Percentiles rank a stretch among this genome's conserved stretches.
Evolutionary conservation across 2,329 filamentous ascomycete genomes (phyloP).

Genomic region (Colletotrichum simmondsii): DNA sequence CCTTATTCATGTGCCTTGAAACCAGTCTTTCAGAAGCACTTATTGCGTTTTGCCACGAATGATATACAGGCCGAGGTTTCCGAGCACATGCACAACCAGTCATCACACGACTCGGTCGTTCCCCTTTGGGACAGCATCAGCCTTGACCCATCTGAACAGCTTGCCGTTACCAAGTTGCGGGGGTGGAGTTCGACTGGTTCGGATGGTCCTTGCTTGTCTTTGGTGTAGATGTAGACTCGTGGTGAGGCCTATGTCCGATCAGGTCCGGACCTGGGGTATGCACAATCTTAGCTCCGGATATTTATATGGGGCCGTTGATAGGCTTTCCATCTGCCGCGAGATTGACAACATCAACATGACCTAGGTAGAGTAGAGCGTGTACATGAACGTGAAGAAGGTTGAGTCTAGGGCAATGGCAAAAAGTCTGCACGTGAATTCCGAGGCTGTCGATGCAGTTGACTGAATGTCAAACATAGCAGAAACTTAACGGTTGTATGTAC

Average conservation of each 20-base stretch:
- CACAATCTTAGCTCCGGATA: neutral
- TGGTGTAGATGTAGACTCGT: neutral
- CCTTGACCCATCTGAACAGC: neutral
- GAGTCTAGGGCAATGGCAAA: neutral
- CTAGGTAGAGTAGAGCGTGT: neutral
- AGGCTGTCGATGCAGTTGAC: neutral
- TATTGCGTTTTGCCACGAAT: neutral
- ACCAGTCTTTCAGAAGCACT: neutral
- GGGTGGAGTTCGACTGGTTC: neutral
- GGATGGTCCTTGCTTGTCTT: neutral
- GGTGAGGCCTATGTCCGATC: neutral
- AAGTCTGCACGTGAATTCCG: neutral
- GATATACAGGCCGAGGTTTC: neutral
- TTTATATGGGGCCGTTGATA: neutral
- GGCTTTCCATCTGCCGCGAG: neutral
- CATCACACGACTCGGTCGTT: neutral
- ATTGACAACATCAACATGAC: neutral
- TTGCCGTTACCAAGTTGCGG: neutral
- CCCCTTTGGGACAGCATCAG: slow-evolving; percentile 6
- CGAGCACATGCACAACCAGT: neutral
- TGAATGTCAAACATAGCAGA: neutral
- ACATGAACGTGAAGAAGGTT: neutral
- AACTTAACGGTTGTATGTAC: neutral
- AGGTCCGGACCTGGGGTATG: neutral
- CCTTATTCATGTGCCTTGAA: neutral